Base-by-base conservation (phyloP, 768 basidiomycete species). In the Suillus sp. region DNA sequence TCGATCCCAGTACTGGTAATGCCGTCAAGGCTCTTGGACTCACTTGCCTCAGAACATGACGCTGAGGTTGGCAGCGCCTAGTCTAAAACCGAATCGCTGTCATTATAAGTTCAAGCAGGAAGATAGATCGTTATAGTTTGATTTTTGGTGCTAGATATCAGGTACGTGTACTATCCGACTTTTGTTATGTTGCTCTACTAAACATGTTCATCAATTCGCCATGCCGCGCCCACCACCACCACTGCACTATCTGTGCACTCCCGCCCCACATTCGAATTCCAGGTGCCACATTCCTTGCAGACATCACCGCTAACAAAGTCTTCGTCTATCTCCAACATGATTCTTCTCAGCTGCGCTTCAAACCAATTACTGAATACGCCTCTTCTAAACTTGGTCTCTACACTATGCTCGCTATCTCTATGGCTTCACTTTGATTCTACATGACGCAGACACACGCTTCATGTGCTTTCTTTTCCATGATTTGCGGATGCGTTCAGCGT, bases 391-490 rank as follows among this genome's bases (percentile, higher is more conserved):
- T 62, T 73, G 0, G 68, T 69, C 0, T 76, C 20, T 43, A n/a
- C 40, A 42, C 40, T 20, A 18, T 42, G 18, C 18, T 42, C 40
- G 16, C 16, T 2, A 16, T 16, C 8, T 9, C 7, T 5, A 5
- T 40, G 38, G 18, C 18, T 7, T 79, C 58, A 59, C 30, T 68
- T 84, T 78, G 0, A 47, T 13, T 22, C 11, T 22, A 45, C 43
- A 22, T 22, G 45, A n/a, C 22, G 5, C 45, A 47, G n/a, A 47
- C 22, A 43, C 43, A 13, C 45, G n/a, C 4, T 22, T 10, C 22
- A 22, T 22, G 22, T 13, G 10, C 22, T 47, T 47, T 22, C 11
- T 22, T 22, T 6, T 14, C 6, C 22, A 47, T 47, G 45, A 47
- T 22, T 47, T 14, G 11, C n/a, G 11, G 11, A 22, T 2, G 5